Percentiles rank a stretch among this genome's conserved stretches.
phyloP scores from a whole-genome alignment of 176 grass and related monocot genomes.

The Carex myosuroides region DNA sequence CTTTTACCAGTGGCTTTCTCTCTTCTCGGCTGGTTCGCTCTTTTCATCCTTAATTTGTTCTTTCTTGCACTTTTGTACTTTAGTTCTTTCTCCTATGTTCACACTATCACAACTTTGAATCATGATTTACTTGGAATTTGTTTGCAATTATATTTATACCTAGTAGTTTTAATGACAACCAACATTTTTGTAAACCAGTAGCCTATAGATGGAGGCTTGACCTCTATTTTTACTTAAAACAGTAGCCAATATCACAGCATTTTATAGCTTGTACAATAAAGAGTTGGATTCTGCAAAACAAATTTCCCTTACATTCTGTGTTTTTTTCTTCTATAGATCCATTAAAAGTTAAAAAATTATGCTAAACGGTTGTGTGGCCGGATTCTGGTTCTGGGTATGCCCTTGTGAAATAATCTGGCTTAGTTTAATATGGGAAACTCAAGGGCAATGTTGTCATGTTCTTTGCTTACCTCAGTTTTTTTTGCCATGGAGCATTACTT shows the following conservation, averaged over 20 bases:
- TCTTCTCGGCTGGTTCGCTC: constrained; percentile 61
- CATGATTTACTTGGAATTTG: not conserved
- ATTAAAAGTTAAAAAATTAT: not conserved
- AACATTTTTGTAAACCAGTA: not conserved
- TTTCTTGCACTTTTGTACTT: not conserved
- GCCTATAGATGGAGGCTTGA: too few species aligned
- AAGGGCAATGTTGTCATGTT: not conserved
- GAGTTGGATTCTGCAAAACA: not conserved
- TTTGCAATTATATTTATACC: not conserved
- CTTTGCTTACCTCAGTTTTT: not conserved
- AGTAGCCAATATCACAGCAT: not conserved
- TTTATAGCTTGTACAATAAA: not conserved
- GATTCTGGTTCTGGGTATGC: not conserved
- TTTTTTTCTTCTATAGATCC: not conserved
- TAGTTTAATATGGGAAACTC: not conserved
- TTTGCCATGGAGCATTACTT: not conserved
- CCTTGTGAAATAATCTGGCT: not conserved
- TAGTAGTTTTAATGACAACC: not conserved
- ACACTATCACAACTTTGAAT: not conserved
- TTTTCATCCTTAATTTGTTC: not conserved
- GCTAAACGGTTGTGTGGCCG: not conserved
- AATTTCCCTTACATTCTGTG: not conserved
- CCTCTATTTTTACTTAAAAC: too few species aligned
- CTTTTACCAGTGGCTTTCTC: constrained; percentile 85
- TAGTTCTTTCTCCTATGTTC: not conserved